Conservation (phyloP, 2,329 filamentous ascomycete species). For the Aureobasidium sp. region DNA sequence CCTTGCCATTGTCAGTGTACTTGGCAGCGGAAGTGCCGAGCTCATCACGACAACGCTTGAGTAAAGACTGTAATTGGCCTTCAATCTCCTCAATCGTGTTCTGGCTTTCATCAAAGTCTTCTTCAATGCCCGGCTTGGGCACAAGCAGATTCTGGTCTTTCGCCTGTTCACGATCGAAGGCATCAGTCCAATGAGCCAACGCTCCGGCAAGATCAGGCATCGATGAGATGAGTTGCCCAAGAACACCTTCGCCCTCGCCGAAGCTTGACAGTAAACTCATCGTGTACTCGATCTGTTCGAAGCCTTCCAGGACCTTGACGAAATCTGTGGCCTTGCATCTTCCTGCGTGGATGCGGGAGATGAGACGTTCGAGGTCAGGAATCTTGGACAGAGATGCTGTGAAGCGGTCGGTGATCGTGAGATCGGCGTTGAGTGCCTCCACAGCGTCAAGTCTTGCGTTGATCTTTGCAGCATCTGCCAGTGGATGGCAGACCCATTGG, state of each 20-base stretch:
- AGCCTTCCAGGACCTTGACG: conserved; percentile 85
- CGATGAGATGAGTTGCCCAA: conserved; percentile 71
- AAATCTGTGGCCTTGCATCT: conserved; percentile 90
- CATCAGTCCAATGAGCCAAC: conserved; percentile 79
- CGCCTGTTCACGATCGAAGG: conserved; percentile 78
- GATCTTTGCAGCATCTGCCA: conserved; percentile 80
- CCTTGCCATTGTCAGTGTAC: conserved; percentile 75
- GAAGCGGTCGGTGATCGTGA: conserved; percentile 75
- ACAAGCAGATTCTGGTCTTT: conserved; percentile 75
- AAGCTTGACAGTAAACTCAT: conserved; percentile 71
- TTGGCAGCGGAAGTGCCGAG: conserved; percentile 61
- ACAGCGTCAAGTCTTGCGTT: conserved; percentile 92
- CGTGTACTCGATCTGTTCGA: conserved; percentile 95
- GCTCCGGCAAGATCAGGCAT: conserved; percentile 79
- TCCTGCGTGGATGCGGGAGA: conserved; percentile 88
- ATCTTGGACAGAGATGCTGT: conserved; percentile 81
- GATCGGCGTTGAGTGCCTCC: conserved; percentile 81
- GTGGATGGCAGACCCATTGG: conserved; percentile 94
- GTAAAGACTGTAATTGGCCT: conserved; percentile 60
- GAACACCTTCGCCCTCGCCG: conserved; percentile 70
- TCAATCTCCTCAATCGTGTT: conserved; percentile 71
- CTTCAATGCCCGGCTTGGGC: conserved; percentile 78
- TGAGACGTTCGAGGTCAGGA: conserved; percentile 87
- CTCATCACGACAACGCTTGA: conserved; percentile 64
- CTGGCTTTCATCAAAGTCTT: conserved; percentile 83